Percentiles rank a stretch among this genome's conserved stretches.
Conservation (phyloP, 257 asterid genomes). For the Petunia axillaris region DNA sequence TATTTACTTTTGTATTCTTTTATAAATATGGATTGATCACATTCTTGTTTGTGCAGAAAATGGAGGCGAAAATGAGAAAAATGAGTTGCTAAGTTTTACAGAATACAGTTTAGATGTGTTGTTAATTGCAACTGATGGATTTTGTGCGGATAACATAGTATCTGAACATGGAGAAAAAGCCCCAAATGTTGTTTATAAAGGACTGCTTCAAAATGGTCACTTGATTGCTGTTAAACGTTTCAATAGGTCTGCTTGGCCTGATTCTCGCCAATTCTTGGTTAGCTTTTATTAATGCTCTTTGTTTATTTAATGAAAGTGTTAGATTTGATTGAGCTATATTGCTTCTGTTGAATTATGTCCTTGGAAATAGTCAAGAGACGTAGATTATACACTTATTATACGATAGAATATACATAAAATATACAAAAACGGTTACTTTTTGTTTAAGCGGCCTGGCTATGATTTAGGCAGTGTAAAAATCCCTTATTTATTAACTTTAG, state of each 20-base stretch:
- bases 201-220: conserved; percentile 38
- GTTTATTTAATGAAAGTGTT: too few relatives aligned
- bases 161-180: conserved; percentile 64
- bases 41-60: conserved; percentile 36
- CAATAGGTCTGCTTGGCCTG: conserved; percentile 55
- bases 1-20: not conserved
- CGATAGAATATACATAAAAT: too few relatives aligned
- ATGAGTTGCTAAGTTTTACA: conserved; percentile 37
- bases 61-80: conserved; percentile 43
- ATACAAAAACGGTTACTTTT: too few relatives aligned
- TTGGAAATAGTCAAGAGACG: too few relatives aligned
- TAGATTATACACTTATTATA: too few relatives aligned
- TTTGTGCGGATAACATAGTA: conserved; percentile 46
- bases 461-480: too few relatives aligned
- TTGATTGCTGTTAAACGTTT: conserved; percentile 55
- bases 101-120: conserved; percentile 47
- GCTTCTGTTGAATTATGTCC: not conserved
- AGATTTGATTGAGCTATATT: not conserved
- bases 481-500: too few relatives aligned
- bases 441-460: too few relatives aligned
- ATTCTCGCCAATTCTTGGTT: conserved; percentile 53
- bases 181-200: conserved; percentile 55
- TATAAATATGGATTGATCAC: not conserved
- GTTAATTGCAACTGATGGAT: conserved; percentile 45
- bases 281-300: not conserved